These are phyloP conservation scores for Hypoxylon sp. DNA, from an alignment of 2,329 filamentous ascomycete genomes.

Conservation along the genomic window DNA sequence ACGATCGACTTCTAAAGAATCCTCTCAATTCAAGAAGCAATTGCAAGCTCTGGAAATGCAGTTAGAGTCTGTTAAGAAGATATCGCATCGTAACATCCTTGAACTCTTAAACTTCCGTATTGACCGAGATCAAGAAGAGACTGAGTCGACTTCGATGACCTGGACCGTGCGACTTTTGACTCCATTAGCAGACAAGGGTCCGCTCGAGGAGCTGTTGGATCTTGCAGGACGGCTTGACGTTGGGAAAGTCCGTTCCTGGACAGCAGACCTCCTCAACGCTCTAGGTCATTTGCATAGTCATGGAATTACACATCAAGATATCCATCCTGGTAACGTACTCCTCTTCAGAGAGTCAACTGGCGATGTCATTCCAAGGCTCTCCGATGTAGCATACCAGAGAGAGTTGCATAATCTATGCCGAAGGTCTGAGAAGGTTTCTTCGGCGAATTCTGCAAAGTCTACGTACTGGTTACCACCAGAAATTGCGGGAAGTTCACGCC, in stretches of 20 bases:
- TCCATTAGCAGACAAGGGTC: constrained; percentile 85
- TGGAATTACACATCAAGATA: constrained; percentile 85
- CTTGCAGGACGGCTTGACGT: constrained; percentile 81
- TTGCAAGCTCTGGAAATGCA: constrained; percentile 83
- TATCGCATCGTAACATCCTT: constrained; percentile 83
- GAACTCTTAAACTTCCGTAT: constrained; percentile 89
- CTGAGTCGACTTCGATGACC: constrained; percentile 57
- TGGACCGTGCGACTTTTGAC: constrained; percentile 85
- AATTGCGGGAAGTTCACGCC: constrained; percentile 73
- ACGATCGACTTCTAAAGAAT: constrained; percentile 69
- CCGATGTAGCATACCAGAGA: constrained; percentile 80
- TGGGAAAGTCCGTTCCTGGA: constrained; percentile 87
- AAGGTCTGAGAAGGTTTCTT: constrained; percentile 67
- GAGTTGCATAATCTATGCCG: constrained; percentile 74
- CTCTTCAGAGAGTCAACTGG: constrained; percentile 79
- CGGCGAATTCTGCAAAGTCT: constrained; percentile 75
- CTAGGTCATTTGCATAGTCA: constrained; percentile 89
- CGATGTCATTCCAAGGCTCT: constrained; percentile 79
- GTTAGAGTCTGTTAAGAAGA: constrained; percentile 80
- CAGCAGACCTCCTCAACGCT: constrained; percentile 90
- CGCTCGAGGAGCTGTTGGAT: constrained; percentile 85
- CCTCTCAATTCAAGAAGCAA: constrained; percentile 78
- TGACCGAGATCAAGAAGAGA: constrained; percentile 63
- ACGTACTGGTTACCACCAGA: constrained; percentile 89
- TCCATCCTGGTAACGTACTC: constrained; percentile 85